These are phyloP conservation scores for Nitzschia sp. DNA, from an alignment of 108 stramenopile genomes.

Conservation along the genomic window DNA sequence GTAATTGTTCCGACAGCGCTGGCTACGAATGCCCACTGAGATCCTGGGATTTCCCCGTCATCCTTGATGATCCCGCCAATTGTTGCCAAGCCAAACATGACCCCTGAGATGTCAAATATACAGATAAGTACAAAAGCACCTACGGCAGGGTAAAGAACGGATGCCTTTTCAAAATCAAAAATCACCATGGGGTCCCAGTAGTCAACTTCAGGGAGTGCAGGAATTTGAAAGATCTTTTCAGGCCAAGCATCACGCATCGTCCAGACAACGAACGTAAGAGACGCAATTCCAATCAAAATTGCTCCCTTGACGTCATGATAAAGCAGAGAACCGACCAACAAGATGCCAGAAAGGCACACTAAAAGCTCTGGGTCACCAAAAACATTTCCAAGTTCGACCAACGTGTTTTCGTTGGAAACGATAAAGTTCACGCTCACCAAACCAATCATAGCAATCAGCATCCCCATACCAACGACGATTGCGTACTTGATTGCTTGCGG, in stretches of 20 bases:
- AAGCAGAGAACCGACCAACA: slow-evolving; percentile 46
- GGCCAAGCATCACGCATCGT: slow-evolving; percentile 38
- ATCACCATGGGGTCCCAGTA: slow-evolving; percentile 30
- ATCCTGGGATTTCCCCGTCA: slow-evolving; percentile 48
- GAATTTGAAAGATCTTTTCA: slow-evolving; percentile 36
- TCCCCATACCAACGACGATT: slow-evolving; percentile 69
- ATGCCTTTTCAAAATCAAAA: slow-evolving; percentile 23
- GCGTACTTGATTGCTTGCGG: slow-evolving; percentile 47
- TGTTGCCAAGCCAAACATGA: slow-evolving; percentile 61
- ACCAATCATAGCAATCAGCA: slow-evolving; percentile 61
- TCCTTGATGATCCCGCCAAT: slow-evolving; percentile 40
- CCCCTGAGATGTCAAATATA: slow-evolving; percentile 65
- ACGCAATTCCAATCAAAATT: slow-evolving; percentile 54
- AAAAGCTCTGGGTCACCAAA: slow-evolving; percentile 28
- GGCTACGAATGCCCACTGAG: slow-evolving; percentile 52
- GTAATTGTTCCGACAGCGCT: slow-evolving; percentile 46
- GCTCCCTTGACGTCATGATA: slow-evolving; percentile 57
- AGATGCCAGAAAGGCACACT: slow-evolving; percentile 45
- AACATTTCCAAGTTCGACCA: slow-evolving; percentile 54
- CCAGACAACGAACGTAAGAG: slow-evolving; percentile 45
- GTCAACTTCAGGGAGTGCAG: slow-evolving; percentile 17
- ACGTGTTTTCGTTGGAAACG: slow-evolving; percentile 43
- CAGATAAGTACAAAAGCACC: slow-evolving; percentile 57
- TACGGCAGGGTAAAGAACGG: slow-evolving; percentile 35
- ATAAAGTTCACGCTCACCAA: slow-evolving; percentile 52